phyloP scores from a whole-genome alignment of 768 basidiomycete species.

The Tremella mesenterica region DNA sequence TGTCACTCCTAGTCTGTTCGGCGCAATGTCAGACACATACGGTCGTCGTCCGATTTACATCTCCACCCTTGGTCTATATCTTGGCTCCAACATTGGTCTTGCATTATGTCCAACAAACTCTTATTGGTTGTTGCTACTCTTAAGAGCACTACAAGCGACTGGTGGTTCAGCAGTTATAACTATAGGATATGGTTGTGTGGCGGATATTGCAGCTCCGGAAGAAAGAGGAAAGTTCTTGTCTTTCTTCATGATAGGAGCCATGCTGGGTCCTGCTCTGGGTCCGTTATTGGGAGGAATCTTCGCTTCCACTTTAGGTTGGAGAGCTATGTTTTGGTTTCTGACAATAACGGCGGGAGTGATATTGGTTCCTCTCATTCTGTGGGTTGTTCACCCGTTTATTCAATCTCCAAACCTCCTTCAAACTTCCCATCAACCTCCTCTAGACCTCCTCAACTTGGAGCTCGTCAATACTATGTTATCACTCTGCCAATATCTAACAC shows the following conservation, averaged over 20 bases:
- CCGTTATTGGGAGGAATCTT: slow-evolving; percentile 52
- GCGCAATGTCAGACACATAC: neutral
- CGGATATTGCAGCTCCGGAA: neutral
- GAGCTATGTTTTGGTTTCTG: slow-evolving; percentile 25
- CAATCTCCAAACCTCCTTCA: too few species aligned
- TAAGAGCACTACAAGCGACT: neutral
- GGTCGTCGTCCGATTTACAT: neutral
- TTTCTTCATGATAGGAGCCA: neutral
- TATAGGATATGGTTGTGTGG: neutral
- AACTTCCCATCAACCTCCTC: neutral
- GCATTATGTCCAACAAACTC: neutral
- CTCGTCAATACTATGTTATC: neutral
- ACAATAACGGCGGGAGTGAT: neutral
- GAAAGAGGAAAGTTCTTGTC: neutral
- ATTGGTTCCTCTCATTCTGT: neutral
- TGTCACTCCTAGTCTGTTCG: neutral
- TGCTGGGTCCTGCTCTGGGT: slow-evolving; percentile 30
- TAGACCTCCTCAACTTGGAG: neutral
- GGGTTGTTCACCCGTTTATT: too few species aligned
- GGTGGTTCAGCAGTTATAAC: neutral
- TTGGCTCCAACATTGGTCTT: neutral
- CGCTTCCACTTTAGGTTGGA: slow-evolving; percentile 58
- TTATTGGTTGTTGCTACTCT: neutral
- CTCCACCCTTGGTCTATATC: neutral
- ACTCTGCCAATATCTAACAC: too few species aligned